A percentile compares a stretch with the other conserved stretches of the same genome.
Conservation (phyloP, 2,329 filamentous ascomycete genomes). For the Trichoderma koningii region DNA sequence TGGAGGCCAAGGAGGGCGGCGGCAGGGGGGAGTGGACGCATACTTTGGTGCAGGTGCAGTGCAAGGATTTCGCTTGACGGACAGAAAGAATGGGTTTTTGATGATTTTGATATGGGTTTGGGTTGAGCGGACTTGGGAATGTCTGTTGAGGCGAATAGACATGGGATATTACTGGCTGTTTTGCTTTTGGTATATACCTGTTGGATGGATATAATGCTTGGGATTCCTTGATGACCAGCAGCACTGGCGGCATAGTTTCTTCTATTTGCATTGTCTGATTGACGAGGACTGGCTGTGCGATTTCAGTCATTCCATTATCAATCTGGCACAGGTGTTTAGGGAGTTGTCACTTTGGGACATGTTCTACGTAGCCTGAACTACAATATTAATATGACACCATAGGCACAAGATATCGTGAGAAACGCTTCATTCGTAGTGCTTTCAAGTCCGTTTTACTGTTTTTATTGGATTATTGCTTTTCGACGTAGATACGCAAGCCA, state of each 20-base stretch:
- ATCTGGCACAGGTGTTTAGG: not conserved
- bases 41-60: slow-evolving; percentile 46
- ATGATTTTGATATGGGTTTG: not conserved
- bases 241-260: not conserved
- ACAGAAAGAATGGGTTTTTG: not conserved
- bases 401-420: not conserved
- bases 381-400: not conserved
- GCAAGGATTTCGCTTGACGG: slow-evolving; percentile 33
- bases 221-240: not conserved
- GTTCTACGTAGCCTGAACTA: not conserved
- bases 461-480: not conserved
- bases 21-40: slow-evolving; percentile 39
- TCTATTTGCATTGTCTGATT: not conserved
- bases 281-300: not conserved
- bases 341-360: not conserved
- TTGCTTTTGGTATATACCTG: not conserved
- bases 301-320: not conserved
- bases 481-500: slow-evolving; percentile 18
- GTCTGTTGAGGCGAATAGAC: not conserved
- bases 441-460: not conserved
- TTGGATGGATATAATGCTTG: not conserved
- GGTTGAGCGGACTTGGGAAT: not conserved
- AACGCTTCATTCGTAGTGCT: not conserved
- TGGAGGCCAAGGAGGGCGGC: slow-evolving; percentile 53
- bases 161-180: not conserved